Conservation (phyloP, 2,329 filamentous ascomycete species). For the Fusarium domesticum region DNA sequence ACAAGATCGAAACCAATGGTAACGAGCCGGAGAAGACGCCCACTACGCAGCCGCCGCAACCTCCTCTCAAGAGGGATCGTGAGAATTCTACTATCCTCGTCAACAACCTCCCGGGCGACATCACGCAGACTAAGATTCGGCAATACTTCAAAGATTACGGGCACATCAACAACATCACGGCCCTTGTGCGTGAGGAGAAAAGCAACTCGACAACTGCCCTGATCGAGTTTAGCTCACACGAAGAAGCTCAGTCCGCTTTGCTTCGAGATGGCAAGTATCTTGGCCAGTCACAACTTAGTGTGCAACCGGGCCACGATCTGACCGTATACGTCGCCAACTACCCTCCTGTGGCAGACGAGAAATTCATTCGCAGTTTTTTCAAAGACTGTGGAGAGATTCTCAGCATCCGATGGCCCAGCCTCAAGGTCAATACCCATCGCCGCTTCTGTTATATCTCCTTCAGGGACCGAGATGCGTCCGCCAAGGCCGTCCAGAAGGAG, state of each 20-base stretch:
- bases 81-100: constrained; percentile 87
- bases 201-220: constrained; percentile 65
- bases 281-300: constrained; percentile 67
- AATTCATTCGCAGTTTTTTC: constrained; percentile 67
- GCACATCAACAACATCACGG: constrained; percentile 71
- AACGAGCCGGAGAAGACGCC: constrained; percentile 20
- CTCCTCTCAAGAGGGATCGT: constrained; percentile 74
- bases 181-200: constrained; percentile 58
- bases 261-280: constrained; percentile 80
- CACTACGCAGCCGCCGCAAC: constrained; percentile 26
- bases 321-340: constrained; percentile 93
- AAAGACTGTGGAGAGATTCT: constrained; percentile 76
- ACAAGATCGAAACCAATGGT: constrained; percentile 46
- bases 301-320: constrained; percentile 70
- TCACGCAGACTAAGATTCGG: constrained; percentile 69
- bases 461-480: constrained; percentile 62
- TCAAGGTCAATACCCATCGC: constrained; percentile 83
- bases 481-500: constrained; percentile 69
- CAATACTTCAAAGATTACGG: constrained; percentile 94
- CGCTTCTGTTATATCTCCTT: constrained; percentile 98
- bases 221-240: constrained; percentile 78
- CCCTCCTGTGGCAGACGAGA: constrained; percentile 70
- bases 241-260: constrained; percentile 78
- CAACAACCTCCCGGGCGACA: constrained; percentile 67
- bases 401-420: constrained; percentile 82